Base-by-base conservation (phyloP, 345 rosid species). In the Dimocarpus longan region DNA sequence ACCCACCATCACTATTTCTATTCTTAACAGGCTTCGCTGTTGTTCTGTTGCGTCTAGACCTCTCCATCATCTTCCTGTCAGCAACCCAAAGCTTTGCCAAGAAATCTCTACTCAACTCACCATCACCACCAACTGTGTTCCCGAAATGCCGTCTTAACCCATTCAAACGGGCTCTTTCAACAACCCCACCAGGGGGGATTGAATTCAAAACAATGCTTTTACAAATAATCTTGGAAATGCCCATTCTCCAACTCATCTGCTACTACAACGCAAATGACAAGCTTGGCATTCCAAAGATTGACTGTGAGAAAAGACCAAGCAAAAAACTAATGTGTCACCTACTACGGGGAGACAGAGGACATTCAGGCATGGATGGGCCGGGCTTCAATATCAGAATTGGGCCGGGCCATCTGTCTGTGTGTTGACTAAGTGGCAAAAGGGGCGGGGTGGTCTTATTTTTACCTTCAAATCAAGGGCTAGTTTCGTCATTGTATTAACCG, bases 11-110 rank as follows among this genome's bases (percentile, higher is more conserved):
- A 46, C 63, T 24, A 32, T 73, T 80, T 54, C 71, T 46, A 56
- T 40, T 22, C 84, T 80, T 85, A n/a, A 43, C 79, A 40, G 40
- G 73, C 86, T 76, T 89, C 11, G 40, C 66, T 37, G 67, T 60
- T 32, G 68, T 56, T 78, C 84, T 79, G 71, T 88, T 91, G 76
- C 66, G 82, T 56, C 66, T 68, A 68, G 78, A 80, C 52, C 86
- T 85, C 16, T 76, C 78, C 76, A 81, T 32, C 37, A 32, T 75
- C 79, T 89, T 89, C 84, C 70, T 79, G 54, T 94, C 97, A 22
- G 83, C 85, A 75, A 88, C 68, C 97, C 98, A 95, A 15, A 89
- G 87, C 83, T 86, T 86, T 7, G 83, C 92, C 70, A 95, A 82
- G 74, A 84, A 90, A 24, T 85, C 71, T 78, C 97, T 85, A 79